Evolutionary conservation across 768 basidiomycete genomes (phyloP), one percentile per base, ranked within the genome.

Genomic region (Pleurotus eryngii): DNA sequence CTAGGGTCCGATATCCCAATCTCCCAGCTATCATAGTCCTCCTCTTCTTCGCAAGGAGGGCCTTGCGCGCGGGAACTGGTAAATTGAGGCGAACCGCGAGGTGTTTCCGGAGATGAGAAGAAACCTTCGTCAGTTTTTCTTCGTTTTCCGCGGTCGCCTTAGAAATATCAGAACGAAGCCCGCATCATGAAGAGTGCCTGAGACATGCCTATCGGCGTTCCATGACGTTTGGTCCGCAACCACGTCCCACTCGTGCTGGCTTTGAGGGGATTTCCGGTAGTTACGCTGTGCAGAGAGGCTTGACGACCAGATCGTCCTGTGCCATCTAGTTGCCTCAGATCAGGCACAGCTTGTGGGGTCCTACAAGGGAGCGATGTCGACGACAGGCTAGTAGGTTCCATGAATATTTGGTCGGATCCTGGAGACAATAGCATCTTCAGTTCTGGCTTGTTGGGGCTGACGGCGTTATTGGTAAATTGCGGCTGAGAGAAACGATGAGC

Each of bases 11-110:
- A 63, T 26, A 68, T 18, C 12, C 60, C 63, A 17, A 60, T 59
- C 57, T 74, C 72, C 72, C 73, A 69, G 55, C 66, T 65, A 20
- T 60, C 70, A 24, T 73, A 61, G 20, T 68, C 67, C 6, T 65
- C 58, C 14, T 57, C 60, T n/a, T 56, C 58, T 8, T 55, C 55
- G n/a, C 30, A 46, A 11, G 43, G 17, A n/a, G 24, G 22, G 20
- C 5, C 51, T 40, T 50, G 49, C 6, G 30, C 30, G 30, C n/a
- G 42, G 9, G 20, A 6, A 45, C 11, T 11, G n/a, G 42, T 7
- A 11, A 17, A 45, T 22, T 45, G 42, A n/a, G 15, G 42, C 42
- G 42, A 45, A 17, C 9, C 42, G 42, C 42, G 42, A 45, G 42
- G 20, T 8, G n/a, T 17, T 22, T 45, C 42, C n/a, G 42, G 42